phyloP scores from a whole-genome alignment of 192 early-diverging fungal species.

The Gaertneriomyces semiglobifer region DNA sequence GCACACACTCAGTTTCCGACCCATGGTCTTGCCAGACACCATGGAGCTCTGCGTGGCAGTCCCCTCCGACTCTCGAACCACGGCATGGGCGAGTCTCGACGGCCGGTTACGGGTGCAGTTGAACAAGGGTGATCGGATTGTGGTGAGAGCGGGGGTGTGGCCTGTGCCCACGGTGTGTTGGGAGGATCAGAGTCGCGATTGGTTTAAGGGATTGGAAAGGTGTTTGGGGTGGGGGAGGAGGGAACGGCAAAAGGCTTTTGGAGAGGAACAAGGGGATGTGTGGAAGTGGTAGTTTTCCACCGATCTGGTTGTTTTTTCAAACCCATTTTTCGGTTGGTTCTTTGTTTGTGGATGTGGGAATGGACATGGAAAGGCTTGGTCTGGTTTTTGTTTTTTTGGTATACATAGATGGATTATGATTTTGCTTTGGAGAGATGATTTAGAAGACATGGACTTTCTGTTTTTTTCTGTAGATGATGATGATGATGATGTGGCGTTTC shows the following conservation, averaged over 20 bases:
- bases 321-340: too few relatives aligned
- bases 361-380: too few relatives aligned
- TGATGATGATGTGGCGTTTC: too few relatives aligned
- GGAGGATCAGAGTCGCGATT: slow-evolving; percentile 68
- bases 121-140: slow-evolving; percentile 82
- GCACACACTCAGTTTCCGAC: slow-evolving; percentile 72
- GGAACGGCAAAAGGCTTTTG: slow-evolving; percentile 79
- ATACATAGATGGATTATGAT: too few relatives aligned
- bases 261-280: background rate
- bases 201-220: slow-evolving; percentile 83
- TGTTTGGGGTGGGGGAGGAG: slow-evolving; percentile 94
- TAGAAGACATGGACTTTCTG: too few relatives aligned
- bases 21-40: slow-evolving; percentile 90
- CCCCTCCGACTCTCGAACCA: slow-evolving; percentile 71
- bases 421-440: too few relatives aligned
- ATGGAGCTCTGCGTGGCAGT: slow-evolving; percentile 91
- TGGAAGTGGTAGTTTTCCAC: background rate
- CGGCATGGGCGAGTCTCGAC: slow-evolving; percentile 89
- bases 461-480: too few relatives aligned
- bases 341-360: too few relatives aligned
- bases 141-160: slow-evolving; percentile 78
- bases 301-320: background rate
- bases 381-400: too few relatives aligned
- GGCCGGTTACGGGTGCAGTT: slow-evolving; percentile 86
- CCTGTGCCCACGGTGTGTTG: slow-evolving; percentile 91